Evolutionary conservation across 164 flowering plant genomes (phyloP).

Genomic region (Hamamelis virginiana): DNA sequence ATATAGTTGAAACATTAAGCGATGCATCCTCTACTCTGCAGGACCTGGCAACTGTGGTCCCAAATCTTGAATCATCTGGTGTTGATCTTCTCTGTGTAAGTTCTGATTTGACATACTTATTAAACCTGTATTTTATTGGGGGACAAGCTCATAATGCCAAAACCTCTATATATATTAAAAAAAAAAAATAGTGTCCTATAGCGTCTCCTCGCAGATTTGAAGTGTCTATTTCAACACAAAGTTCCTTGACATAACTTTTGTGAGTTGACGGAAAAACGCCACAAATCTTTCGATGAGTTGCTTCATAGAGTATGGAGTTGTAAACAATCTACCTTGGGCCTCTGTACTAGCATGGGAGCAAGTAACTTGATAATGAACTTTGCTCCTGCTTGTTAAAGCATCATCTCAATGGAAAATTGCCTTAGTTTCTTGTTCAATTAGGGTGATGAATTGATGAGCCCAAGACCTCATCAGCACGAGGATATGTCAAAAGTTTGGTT

Average conservation of each 20-base stretch:
- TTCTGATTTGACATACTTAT: constrained; percentile 4
- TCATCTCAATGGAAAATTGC: neutral
- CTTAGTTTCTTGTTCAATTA: neutral
- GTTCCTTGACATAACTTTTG: neutral
- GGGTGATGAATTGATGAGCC: neutral
- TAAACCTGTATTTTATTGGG: neutral
- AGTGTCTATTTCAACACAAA: neutral
- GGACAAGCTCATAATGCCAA: neutral
- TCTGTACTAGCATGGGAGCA: neutral
- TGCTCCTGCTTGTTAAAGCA: neutral
- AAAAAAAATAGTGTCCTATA: too few relatives aligned
- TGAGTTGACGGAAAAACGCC: neutral
- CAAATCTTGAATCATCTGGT: constrained; percentile 77
- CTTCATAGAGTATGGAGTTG: neutral
- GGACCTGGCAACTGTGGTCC: constrained; percentile 71
- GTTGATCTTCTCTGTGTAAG: constrained; percentile 90
- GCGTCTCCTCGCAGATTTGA: too few relatives aligned
- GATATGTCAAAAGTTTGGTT: too few relatives aligned
- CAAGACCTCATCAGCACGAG: neutral
- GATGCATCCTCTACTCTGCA: constrained; percentile 34
- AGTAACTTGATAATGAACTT: neutral
- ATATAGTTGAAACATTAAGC: neutral
- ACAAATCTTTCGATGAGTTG: neutral
- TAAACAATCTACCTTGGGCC: neutral
- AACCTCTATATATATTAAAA: neutral